Percentiles rank a stretch among this genome's conserved stretches.
These are phyloP conservation scores for Pseudonectria buxi DNA, from an alignment of 2,329 filamentous ascomycete genomes.

Conservation along the genomic window DNA sequence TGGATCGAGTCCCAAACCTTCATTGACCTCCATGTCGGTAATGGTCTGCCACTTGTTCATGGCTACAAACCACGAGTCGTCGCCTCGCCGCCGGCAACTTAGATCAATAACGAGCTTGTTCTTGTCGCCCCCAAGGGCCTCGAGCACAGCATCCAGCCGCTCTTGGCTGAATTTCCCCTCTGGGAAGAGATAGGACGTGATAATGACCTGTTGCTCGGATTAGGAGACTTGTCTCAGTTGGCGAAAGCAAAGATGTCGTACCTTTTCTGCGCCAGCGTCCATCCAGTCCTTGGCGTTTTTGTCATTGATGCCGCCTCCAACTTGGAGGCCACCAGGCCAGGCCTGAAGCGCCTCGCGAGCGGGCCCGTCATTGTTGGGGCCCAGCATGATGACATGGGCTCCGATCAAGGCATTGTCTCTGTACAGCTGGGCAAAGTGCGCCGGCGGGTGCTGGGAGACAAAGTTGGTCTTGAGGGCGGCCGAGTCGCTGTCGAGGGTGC, in stretches of 20 bases:
- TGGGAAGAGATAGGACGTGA: constrained; percentile 93
- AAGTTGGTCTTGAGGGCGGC: constrained; percentile 80
- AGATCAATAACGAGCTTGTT: constrained; percentile 88
- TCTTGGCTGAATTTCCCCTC: constrained; percentile 72
- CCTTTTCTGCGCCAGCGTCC: constrained; percentile 80
- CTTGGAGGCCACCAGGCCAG: constrained; percentile 77
- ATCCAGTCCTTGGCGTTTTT: constrained; percentile 82
- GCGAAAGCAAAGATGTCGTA: constrained; percentile 30
- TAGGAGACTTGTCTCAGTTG: constrained; percentile 4
- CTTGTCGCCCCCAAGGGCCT: constrained; percentile 65
- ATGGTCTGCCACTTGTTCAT: constrained; percentile 99
- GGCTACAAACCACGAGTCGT: constrained; percentile 83
- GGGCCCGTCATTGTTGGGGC: constrained; percentile 75
- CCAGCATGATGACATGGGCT: constrained; percentile 95
- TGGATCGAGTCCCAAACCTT: constrained; percentile 49
- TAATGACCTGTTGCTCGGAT: constrained; percentile 65
- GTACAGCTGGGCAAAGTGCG: constrained; percentile 78
- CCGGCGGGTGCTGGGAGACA: constrained; percentile 75
- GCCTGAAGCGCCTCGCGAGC: constrained; percentile 68
- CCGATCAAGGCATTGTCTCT: constrained; percentile 65
- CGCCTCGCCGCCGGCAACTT: constrained; percentile 71
- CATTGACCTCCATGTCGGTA: constrained; percentile 88
- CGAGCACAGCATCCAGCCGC: constrained; percentile 67
- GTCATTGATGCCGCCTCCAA: constrained; percentile 90
- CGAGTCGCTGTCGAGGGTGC: constrained; percentile 68